phyloP scores from a whole-genome alignment of 345 rosid genomes.

The Linum trigynum region DNA sequence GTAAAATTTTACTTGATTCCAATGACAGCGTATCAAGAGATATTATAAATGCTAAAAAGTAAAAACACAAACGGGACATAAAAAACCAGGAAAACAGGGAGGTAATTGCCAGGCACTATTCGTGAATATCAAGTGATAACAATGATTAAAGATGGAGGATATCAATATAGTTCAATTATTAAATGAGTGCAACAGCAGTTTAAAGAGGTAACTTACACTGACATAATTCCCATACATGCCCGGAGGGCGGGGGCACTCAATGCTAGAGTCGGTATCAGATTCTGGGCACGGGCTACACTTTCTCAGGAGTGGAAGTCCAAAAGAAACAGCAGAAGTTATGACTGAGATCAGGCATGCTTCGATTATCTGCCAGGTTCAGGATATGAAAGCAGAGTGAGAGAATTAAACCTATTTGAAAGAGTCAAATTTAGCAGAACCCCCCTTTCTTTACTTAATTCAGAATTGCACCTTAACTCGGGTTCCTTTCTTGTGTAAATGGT shows the following conservation, averaged over 20 bases:
- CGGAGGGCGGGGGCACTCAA: conserved; percentile 83
- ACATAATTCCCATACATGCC: conserved; percentile 96
- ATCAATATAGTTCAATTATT: background rate
- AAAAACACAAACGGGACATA: too few species aligned
- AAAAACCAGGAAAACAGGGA: background rate
- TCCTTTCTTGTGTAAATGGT: conserved; percentile 81
- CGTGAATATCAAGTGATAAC: background rate
- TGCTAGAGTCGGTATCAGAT: conserved; percentile 53
- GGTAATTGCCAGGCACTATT: background rate
- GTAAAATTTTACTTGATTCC: conserved; percentile 12
- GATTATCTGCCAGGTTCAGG: conserved; percentile 49
- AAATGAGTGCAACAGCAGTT: background rate
- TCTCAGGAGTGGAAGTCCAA: conserved; percentile 83
- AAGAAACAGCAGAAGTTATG: conserved; percentile 76
- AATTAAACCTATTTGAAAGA: conserved; percentile 5
- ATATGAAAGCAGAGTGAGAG: conserved; percentile 8
- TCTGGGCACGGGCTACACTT: conserved; percentile 91
- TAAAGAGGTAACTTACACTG: conserved; percentile 47
- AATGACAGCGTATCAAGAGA: background rate
- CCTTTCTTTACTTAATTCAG: background rate
- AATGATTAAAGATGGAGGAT: background rate
- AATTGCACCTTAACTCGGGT: conserved; percentile 60
- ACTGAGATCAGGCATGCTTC: conserved; percentile 94
- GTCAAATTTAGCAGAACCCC: conserved; percentile 5
- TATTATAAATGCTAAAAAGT: background rate